Conservation (phyloP, 306 rosid species). For the Citrullus colocynthis region DNA sequence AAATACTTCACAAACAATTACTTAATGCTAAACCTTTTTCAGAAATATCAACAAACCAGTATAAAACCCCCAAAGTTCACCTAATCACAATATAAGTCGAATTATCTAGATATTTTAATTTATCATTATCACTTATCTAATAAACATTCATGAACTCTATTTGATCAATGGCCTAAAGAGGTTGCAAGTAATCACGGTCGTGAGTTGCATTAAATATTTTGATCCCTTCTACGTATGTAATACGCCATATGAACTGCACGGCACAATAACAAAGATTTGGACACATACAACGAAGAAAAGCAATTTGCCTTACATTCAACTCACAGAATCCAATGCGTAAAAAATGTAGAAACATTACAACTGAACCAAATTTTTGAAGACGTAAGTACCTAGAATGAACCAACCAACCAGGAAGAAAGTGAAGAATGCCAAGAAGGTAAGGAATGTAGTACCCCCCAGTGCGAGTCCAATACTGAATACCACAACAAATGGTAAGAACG, state of each 20-base stretch:
- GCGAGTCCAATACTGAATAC: slow-evolving; percentile 51
- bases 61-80: not conserved
- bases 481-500: slow-evolving; percentile 56
- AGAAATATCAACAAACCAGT: not conserved
- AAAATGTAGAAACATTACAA: slow-evolving; percentile 33
- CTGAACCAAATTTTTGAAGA: slow-evolving; percentile 63
- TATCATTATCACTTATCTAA: not conserved
- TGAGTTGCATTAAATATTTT: not conserved
- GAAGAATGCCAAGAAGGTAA: slow-evolving; percentile 47
- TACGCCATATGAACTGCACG: not conserved
- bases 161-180: not conserved
- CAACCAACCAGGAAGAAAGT: slow-evolving; percentile 57
- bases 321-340: not conserved
- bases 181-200: not conserved
- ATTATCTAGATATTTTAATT: not conserved
- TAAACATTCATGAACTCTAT: not conserved
- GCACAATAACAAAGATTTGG: not conserved
- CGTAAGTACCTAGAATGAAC: slow-evolving; percentile 78
- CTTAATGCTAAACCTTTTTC: not conserved
- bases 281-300: not conserved
- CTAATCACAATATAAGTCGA: not conserved
- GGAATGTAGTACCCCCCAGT: slow-evolving; percentile 56
- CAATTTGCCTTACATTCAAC: not conserved
- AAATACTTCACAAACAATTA: not conserved
- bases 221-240: not conserved